These are phyloP conservation scores for Cokeromyces recurvatus DNA, from an alignment of 371 early-diverging fungal species.

Conservation along the genomic window DNA sequence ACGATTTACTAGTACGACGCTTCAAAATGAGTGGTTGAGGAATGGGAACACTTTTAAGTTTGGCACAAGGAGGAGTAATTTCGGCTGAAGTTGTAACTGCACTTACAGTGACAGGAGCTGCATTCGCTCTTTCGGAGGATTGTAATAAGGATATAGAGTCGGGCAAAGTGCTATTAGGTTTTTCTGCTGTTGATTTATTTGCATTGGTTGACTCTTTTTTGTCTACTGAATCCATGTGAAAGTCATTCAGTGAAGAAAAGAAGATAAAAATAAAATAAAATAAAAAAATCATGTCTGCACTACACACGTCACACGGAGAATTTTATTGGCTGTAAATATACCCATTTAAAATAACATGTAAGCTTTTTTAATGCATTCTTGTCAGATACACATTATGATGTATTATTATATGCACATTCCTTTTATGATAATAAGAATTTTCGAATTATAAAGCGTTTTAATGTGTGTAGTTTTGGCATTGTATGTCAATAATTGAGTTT, in stretches of 20 bases:
- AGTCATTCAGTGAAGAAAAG: background rate
- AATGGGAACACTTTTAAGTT: slow-evolving; percentile 36
- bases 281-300: too few relatives aligned
- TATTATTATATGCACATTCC: too few relatives aligned
- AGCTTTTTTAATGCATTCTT: too few relatives aligned
- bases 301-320: too few relatives aligned
- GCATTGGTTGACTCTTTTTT: background rate
- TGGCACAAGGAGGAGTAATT: slow-evolving; percentile 9
- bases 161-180: background rate
- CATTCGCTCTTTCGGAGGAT: slow-evolving; percentile 8
- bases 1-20: slow-evolving; percentile 30
- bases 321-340: too few relatives aligned
- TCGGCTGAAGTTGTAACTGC: slow-evolving; percentile 20
- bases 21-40: slow-evolving; percentile 38
- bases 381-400: too few relatives aligned
- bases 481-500: too few relatives aligned
- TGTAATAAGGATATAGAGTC: slow-evolving; percentile 2
- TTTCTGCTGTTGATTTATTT: background rate
- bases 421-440: too few relatives aligned
- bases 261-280: background rate
- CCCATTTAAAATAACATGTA: too few relatives aligned
- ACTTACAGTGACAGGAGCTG: slow-evolving; percentile 15
- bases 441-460: too few relatives aligned
- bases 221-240: background rate
- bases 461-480: too few relatives aligned